Evolutionary conservation across 1,284 basidiomycete species (phyloP), one percentile per base, ranked within the genome.

Genomic region (Dichomitus squalens): DNA sequence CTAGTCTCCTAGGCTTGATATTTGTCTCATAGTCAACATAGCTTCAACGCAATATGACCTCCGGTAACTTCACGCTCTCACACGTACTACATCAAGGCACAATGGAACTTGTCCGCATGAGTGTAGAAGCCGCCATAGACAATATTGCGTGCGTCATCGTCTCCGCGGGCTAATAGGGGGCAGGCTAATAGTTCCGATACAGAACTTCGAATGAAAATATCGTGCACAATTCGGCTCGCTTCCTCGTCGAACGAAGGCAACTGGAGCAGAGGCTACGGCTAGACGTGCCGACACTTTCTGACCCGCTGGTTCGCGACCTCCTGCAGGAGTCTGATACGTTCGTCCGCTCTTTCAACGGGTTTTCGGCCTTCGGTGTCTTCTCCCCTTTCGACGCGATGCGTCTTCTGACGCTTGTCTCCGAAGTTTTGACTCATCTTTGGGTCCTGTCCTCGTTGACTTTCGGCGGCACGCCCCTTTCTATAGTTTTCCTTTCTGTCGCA

Each of bases 291-390:
- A 87, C 89, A 4, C 77, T 92, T 47, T 79, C 86, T 47, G 87
- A 92, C 66, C 86, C 90, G 36, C 71, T 77, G 59, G 78, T 89
- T 20, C 83, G 85, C 53, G 89, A 91, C 64, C 79, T 93, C 31
- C 77, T 93, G n/a, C 84, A 88, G 62, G 92, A 94, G 73, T 91
- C 91, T 14, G 92, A 92, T 65, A 79, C 88, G 23, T 90, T 91
- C 66, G 87, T 90, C 43, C 80, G 84, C 56, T 89, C 90, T 7
- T 88, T 93, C 70, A 84, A 80, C 63, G 85, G 85, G 49, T 73
- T 77, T 61, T 82, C 85, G 35, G 79, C 85, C 27, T 87, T 90
- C 72, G 86, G 88, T 39, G 76, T 91, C 31, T 77, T 90, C 61
- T 90, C 88, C 1, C 88, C 89, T 7, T 78, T 93, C 53, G 88